A percentile compares a stretch with the other conserved stretches of the same genome.
Conservation (phyloP, 495 filamentous ascomycete species). For the Penicillium antarcticum region DNA sequence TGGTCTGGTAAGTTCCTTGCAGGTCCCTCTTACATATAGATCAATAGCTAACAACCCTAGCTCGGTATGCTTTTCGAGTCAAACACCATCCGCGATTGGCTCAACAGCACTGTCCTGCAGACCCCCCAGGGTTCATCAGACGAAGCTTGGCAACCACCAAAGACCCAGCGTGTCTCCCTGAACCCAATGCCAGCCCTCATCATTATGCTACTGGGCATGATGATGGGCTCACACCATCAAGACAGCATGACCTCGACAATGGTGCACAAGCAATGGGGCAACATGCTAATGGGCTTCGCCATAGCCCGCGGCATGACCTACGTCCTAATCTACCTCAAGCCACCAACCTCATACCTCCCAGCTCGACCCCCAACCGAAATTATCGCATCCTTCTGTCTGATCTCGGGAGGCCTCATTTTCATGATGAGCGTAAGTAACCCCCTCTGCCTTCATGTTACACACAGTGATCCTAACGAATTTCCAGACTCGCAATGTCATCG, state of each 20-base stretch:
- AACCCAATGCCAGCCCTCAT: constrained; percentile 89
- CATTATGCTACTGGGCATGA: constrained; percentile 79
- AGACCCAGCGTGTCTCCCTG: constrained; percentile 69
- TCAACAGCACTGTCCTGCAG: constrained; percentile 62
- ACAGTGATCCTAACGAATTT: background rate
- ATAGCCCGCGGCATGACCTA: constrained; percentile 79
- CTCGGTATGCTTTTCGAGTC: constrained; percentile 96
- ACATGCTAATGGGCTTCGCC: constrained; percentile 76
- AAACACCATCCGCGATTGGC: constrained; percentile 58
- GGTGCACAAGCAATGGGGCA: constrained; percentile 95
- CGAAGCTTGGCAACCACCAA: constrained; percentile 54
- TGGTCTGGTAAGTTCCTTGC: constrained; percentile 64
- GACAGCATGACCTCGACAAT: constrained; percentile 78
- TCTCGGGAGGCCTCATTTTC: constrained; percentile 84
- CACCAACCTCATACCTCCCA: constrained; percentile 80
- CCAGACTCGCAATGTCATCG: constrained; percentile 68
- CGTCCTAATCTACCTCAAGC: constrained; percentile 71
- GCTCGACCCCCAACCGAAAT: constrained; percentile 90
- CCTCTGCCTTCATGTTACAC: background rate
- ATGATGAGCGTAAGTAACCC: constrained; percentile 75
- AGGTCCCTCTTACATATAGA: background rate
- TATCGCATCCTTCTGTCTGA: constrained; percentile 79
- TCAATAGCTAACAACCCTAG: constrained; percentile 28
- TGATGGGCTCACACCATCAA: constrained; percentile 96
- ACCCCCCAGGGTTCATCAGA: constrained; percentile 42